Conservation (phyloP, 2,329 filamentous ascomycete species). For the Nemania bipapillata region DNA sequence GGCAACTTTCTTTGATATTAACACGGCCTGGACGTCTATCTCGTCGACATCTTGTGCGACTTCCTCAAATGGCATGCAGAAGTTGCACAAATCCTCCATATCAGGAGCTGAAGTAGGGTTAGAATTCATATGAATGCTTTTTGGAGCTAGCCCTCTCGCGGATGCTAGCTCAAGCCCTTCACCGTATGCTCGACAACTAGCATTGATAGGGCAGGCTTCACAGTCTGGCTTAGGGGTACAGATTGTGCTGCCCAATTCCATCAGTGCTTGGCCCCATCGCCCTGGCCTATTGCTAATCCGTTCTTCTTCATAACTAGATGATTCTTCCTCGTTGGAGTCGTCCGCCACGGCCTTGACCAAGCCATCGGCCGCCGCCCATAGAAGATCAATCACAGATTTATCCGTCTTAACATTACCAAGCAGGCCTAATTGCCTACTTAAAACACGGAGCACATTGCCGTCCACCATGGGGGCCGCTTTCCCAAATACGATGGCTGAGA, state of each 20-base stretch:
- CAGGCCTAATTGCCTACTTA: slow-evolving; percentile 69
- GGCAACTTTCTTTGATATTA: slow-evolving; percentile 25
- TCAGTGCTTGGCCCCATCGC: slow-evolving; percentile 71
- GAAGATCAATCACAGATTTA: slow-evolving; percentile 61
- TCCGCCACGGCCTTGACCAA: slow-evolving; percentile 64
- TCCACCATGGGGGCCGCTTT: slow-evolving; percentile 70
- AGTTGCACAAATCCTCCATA: slow-evolving; percentile 62
- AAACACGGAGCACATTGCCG: slow-evolving; percentile 70
- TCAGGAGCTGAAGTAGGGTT: slow-evolving; percentile 48
- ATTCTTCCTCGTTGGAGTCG: slow-evolving; percentile 48
- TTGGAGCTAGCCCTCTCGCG: slow-evolving; percentile 36
- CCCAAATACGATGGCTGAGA: slow-evolving; percentile 71
- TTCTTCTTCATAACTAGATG: slow-evolving; percentile 26
- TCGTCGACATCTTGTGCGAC: slow-evolving; percentile 34
- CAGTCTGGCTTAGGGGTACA: slow-evolving; percentile 71
- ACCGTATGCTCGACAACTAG: slow-evolving; percentile 62
- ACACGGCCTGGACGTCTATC: slow-evolving; percentile 38
- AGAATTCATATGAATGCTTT: neutral
- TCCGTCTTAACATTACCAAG: slow-evolving; percentile 67
- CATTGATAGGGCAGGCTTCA: slow-evolving; percentile 60
- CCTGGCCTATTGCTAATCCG: slow-evolving; percentile 63
- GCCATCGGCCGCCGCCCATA: slow-evolving; percentile 69
- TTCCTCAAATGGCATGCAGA: slow-evolving; percentile 62
- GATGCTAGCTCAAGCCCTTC: slow-evolving; percentile 57
- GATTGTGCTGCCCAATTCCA: slow-evolving; percentile 72